These are phyloP conservation scores for Venturia effusa DNA, from an alignment of 2,329 filamentous ascomycete genomes.

Conservation along the genomic window DNA sequence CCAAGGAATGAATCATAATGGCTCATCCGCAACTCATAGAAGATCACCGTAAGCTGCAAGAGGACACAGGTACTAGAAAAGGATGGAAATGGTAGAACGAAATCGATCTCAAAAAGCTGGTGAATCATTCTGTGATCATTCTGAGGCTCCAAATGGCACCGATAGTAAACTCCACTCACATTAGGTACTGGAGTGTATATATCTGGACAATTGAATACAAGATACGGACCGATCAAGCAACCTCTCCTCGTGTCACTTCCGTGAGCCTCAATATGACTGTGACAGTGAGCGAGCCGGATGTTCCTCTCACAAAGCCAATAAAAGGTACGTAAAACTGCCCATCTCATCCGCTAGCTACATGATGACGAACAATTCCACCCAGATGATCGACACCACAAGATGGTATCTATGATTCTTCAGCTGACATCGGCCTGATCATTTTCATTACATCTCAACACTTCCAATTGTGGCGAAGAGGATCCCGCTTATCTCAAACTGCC, in stretches of 20 bases:
- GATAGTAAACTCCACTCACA: background rate
- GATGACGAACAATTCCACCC: background rate
- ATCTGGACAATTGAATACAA: background rate
- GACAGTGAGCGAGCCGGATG: background rate
- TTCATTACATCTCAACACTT: background rate
- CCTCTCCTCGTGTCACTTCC: background rate
- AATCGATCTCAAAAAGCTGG: too few species aligned
- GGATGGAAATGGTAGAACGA: too few species aligned
- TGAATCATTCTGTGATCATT: background rate
- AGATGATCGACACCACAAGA: background rate
- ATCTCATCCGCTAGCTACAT: background rate
- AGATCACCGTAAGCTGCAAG: background rate
- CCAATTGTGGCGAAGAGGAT: background rate
- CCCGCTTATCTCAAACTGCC: background rate
- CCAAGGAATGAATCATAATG: constrained; percentile 3
- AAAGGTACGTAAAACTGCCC: background rate
- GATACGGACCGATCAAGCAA: background rate
- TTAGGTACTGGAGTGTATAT: background rate
- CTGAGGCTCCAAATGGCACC: background rate
- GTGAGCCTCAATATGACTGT: background rate
- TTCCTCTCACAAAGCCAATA: background rate
- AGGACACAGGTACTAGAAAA: too few species aligned
- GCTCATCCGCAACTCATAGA: background rate
- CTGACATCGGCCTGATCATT: background rate
- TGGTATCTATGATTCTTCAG: background rate